These are phyloP conservation scores for Colletotrichum lini DNA, from an alignment of 2,329 filamentous ascomycete species.

Conservation along the genomic window DNA sequence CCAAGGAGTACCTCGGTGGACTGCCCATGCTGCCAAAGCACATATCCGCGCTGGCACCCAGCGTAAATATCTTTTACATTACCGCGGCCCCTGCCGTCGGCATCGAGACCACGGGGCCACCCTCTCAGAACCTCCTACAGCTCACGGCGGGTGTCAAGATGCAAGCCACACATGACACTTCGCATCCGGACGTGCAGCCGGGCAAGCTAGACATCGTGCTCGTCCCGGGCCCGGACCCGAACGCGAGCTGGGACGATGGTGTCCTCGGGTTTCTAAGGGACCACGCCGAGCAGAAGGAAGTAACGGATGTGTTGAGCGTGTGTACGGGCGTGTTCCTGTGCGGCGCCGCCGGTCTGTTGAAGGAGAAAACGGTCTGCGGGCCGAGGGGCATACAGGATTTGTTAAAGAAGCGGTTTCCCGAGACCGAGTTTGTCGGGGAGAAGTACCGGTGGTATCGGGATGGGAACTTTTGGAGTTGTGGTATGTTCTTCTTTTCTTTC, in stretches of 20 bases:
- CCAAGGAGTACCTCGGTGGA: conserved; percentile 58
- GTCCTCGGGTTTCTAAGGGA: conserved; percentile 59
- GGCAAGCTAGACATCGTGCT: conserved; percentile 66
- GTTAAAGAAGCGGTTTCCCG: conserved; percentile 55
- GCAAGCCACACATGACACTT: conserved; percentile 59
- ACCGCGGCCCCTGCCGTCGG: conserved; percentile 47
- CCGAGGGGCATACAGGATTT: conserved; percentile 60
- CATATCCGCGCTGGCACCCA: conserved; percentile 58
- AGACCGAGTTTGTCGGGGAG: conserved; percentile 60
- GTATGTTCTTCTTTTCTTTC: conserved; percentile 51
- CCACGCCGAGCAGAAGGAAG: conserved; percentile 53
- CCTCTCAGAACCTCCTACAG: conserved; percentile 47
- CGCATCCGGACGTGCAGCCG: conserved; percentile 62
- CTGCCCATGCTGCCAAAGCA: conserved; percentile 50
- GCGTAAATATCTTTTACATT: conserved; percentile 63
- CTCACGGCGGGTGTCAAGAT: conserved; percentile 59
- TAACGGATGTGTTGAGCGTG: conserved; percentile 65
- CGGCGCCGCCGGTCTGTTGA: conserved; percentile 62
- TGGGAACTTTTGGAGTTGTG: conserved; percentile 69
- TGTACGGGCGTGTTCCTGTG: conserved; percentile 67
- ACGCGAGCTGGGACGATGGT: conserved; percentile 48
- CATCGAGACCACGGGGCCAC: conserved; percentile 48
- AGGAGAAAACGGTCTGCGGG: conserved; percentile 62
- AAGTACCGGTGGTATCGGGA: conserved; percentile 66
- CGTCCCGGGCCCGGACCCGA: conserved; percentile 65